Evolutionary conservation across 2,329 filamentous ascomycete genomes (phyloP), one percentile per base, ranked within the genome.

Genomic region (Salinomyces thailandicus): DNA sequence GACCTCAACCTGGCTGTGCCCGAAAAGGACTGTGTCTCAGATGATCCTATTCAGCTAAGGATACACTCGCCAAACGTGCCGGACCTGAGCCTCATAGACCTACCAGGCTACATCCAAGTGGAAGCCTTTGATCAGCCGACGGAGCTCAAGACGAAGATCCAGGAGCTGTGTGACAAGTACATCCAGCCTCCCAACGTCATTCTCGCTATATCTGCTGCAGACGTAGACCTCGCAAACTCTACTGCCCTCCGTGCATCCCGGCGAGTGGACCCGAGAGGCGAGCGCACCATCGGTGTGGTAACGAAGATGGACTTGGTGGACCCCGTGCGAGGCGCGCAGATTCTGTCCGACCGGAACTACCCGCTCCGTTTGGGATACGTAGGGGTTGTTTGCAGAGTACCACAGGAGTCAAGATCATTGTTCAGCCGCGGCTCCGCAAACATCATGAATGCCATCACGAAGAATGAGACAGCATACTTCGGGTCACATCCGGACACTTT

Each of bases 241-340:
- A 91, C 91, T 5, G 87, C 91, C 5, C 64, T 98, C 16, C 73
- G 87, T 49, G 86, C 91, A 13, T 94, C 87, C 48, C 75, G 91
- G 44, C 75, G 89, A 49, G 87, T 96, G 18, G 91, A 98, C 53
- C 91, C 91, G 1, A 73, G 91, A 42, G 91, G 91, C 37, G 91
- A 98, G 63, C 75, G 91, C 44, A 98, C 91, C 0, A 98, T 98
- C 54, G 91, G 91, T 30, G 91, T 98, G n/a, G 80, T 98, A 28
- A 98, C 91, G 3, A 98, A 98, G 66, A 95, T 98, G 89, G 91
- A 98, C 53, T 71, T 98, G 15, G 87, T 98, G 5, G 89, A 96
- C 49, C 73, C 91, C 3, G 67, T 69, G 5, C 77, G 89, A 39
- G 91, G 87, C 18, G 73, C 76, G 11, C 71, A 75, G 22, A 85